phyloP scores from a whole-genome alignment of 768 basidiomycete genomes.

The Termitomyces sp. region DNA sequence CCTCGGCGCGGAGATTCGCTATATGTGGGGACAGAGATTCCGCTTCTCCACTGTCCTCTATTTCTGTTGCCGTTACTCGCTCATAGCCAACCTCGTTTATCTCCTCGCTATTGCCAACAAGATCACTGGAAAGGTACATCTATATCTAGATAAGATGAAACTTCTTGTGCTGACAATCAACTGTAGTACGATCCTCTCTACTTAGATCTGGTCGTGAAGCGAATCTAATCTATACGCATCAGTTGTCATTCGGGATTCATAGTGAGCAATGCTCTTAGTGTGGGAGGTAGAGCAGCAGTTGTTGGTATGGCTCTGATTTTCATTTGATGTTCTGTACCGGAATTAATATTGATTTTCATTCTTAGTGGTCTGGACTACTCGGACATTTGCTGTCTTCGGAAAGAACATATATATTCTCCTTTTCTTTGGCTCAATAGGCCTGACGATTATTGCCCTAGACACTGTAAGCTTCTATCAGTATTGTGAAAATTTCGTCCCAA shows the following conservation, averaged over 20 bases:
- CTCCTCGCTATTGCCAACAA: constrained; percentile 20
- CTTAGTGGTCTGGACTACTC: not conserved
- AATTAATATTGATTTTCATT: not conserved
- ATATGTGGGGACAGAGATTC: constrained; percentile 24
- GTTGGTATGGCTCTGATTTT: not conserved
- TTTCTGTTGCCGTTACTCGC: constrained; percentile 23
- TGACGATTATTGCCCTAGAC: not conserved
- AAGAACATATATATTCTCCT: not conserved
- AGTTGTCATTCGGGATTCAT: constrained; percentile 1
- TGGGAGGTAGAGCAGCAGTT: not conserved
- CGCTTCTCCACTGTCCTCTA: constrained; percentile 25
- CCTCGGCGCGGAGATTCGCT: constrained; percentile 20
- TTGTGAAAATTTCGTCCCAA: not conserved
- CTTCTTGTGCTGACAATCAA: not conserved
- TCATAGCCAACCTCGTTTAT: constrained; percentile 24
- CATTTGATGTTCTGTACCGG: not conserved
- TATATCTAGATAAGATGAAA: not conserved
- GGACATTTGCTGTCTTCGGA: not conserved
- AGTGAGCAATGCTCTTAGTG: not conserved
- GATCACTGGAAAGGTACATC: constrained; percentile 11
- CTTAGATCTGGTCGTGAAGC: not conserved
- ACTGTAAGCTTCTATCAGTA: not conserved
- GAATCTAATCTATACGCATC: not conserved
- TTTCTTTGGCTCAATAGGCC: not conserved
- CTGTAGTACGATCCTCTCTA: not conserved